Percentiles rank a stretch among this genome's conserved stretches.
Evolutionary conservation across 306 rosid genomes (phyloP).

Genomic region (Rubus parviflorus): DNA sequence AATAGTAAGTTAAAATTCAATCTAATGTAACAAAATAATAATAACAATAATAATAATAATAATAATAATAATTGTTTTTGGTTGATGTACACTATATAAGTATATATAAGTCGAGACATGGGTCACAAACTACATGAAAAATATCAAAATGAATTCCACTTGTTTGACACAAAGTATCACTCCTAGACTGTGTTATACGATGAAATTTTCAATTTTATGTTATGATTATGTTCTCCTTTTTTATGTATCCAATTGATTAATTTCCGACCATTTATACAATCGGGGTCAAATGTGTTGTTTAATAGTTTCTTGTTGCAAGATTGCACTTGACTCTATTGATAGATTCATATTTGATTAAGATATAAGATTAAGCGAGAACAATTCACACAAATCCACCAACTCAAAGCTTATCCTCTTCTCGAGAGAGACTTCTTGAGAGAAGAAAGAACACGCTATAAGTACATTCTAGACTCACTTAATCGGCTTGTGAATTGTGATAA

Average conservation of each 20-base stretch:
- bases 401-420: not conserved
- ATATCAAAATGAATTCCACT: too few relatives aligned
- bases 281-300: not conserved
- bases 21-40: too few relatives aligned
- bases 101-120: too few relatives aligned
- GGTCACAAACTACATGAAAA: too few relatives aligned
- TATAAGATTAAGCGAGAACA: not conserved
- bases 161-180: too few relatives aligned
- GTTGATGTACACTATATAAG: not conserved
- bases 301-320: not conserved
- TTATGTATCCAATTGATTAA: not conserved
- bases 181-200: rapidly evolving
- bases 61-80: too few relatives aligned
- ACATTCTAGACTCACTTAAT: not conserved
- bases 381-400: not conserved
- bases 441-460: not conserved
- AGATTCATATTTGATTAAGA: not conserved
- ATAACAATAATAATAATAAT: too few relatives aligned
- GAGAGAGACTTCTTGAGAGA: too few relatives aligned
- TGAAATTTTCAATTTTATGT: not conserved
- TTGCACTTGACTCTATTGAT: not conserved
- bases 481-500: not conserved
- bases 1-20: too few relatives aligned
- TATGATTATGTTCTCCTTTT: not conserved
- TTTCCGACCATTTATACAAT: not conserved